Percentiles rank a stretch among this genome's conserved stretches.
phyloP scores from a whole-genome alignment of 1,284 basidiomycete genomes.

The Trichosporon asahii region DNA sequence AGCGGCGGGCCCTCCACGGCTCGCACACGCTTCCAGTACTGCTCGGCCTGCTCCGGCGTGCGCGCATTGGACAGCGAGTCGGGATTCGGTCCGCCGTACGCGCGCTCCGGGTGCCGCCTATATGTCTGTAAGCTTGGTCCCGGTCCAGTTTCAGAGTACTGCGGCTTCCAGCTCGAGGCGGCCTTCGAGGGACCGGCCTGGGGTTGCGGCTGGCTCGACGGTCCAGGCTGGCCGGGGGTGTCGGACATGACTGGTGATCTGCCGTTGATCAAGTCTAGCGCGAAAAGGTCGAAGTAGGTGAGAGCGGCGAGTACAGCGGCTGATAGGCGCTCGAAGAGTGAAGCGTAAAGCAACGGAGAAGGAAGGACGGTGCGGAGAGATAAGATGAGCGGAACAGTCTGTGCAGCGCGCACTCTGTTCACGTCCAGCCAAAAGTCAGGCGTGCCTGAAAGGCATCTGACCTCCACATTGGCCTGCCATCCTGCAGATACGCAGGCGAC shows the following conservation, averaged over 20 bases:
- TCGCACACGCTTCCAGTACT: constrained; percentile 13
- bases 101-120: constrained; percentile 18
- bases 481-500: not conserved
- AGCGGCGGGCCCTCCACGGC: constrained; percentile 12
- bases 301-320: not conserved
- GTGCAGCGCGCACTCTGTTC: not conserved
- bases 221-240: not conserved
- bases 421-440: not conserved
- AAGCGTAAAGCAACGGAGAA: not conserved
- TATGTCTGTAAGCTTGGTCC: not conserved
- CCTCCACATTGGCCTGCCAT: not conserved
- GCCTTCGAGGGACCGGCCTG: not conserved
- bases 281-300: not conserved
- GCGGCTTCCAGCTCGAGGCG: constrained; percentile 1
- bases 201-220: not conserved
- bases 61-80: not conserved
- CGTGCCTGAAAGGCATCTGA: not conserved
- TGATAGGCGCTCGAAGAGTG: not conserved
- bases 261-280: not conserved
- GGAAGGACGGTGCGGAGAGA: not conserved
- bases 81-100: constrained; percentile 17
- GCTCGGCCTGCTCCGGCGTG: constrained; percentile 8
- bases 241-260: not conserved
- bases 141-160: not conserved
- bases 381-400: not conserved